A percentile compares a stretch with the other conserved stretches of the same genome.
Evolutionary conservation across 768 basidiomycete genomes (phyloP).

Genomic region (Tricholoma furcatifolium): DNA sequence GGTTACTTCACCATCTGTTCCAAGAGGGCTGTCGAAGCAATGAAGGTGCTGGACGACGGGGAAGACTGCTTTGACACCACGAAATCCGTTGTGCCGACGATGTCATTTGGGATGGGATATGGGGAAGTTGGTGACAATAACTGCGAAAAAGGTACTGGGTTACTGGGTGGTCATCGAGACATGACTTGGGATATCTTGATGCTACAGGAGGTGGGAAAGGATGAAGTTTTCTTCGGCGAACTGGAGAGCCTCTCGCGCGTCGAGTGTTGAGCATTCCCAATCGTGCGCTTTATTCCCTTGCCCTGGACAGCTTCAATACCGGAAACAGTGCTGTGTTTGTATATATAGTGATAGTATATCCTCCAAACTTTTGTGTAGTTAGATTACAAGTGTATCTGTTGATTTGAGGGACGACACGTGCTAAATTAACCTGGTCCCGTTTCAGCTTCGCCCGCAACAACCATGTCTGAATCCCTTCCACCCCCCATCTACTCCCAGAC

Average conservation of each 20-base stretch:
- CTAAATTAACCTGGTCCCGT: not conserved
- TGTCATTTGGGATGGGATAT: slow-evolving; percentile 86
- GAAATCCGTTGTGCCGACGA: slow-evolving; percentile 54
- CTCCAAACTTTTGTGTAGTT: not conserved
- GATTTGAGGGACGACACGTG: not conserved
- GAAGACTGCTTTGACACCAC: slow-evolving; percentile 73
- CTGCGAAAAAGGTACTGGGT: slow-evolving; percentile 70
- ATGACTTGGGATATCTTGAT: slow-evolving; percentile 71
- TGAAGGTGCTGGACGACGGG: slow-evolving; percentile 77
- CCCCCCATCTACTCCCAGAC: slow-evolving; percentile 64
- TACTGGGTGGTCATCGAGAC: slow-evolving; percentile 72
- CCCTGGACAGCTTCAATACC: slow-evolving; percentile 20
- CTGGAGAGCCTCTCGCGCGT: slow-evolving; percentile 77
- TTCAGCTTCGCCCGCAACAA: not conserved
- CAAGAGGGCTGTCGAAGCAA: slow-evolving; percentile 69
- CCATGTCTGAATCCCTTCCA: slow-evolving; percentile 45
- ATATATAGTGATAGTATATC: not conserved
- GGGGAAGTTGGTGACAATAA: slow-evolving; percentile 67
- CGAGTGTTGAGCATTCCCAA: slow-evolving; percentile 49
- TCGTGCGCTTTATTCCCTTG: not conserved
- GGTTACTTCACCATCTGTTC: slow-evolving; percentile 51
- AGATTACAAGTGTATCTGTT: not conserved
- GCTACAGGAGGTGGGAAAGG: slow-evolving; percentile 57
- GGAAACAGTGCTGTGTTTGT: slow-evolving; percentile 8
- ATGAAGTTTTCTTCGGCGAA: slow-evolving; percentile 73